phyloP scores from a whole-genome alignment of 2,329 filamentous ascomycete species.

The Elsinoe fawcettii region DNA sequence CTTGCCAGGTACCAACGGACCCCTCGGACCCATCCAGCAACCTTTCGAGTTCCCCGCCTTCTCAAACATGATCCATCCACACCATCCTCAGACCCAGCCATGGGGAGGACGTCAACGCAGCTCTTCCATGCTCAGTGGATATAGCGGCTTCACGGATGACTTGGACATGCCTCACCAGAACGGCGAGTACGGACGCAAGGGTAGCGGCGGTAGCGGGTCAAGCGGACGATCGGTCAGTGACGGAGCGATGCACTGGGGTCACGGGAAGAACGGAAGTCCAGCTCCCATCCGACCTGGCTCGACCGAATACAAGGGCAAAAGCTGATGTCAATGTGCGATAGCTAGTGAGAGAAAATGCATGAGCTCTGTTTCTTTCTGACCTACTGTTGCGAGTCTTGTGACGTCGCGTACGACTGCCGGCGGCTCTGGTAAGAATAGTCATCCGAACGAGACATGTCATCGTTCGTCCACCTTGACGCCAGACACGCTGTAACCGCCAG shows the following conservation, averaged over 20 bases:
- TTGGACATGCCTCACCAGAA: constrained; percentile 16
- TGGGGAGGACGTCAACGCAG: constrained; percentile 37
- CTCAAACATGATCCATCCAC: constrained; percentile 12
- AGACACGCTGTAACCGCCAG: constrained; percentile 4
- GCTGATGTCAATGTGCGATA: constrained; percentile 7
- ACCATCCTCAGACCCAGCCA: neutral
- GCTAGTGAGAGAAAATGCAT: constrained; percentile 8
- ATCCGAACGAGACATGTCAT: neutral
- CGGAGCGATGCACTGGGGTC: constrained; percentile 13
- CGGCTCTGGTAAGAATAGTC: neutral
- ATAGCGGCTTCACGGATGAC: constrained; percentile 44
- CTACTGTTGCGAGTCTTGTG: neutral
- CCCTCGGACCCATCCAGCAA: constrained; percentile 16
- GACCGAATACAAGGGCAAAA: constrained; percentile 12
- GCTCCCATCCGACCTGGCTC: constrained; percentile 11
- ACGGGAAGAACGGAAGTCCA: constrained; percentile 10
- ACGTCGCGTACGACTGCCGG: neutral
- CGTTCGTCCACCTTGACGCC: neutral
- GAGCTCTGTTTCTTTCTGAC: constrained; percentile 6
- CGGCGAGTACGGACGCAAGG: constrained; percentile 17
- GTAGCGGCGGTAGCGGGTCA: constrained; percentile 16
- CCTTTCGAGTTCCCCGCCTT: constrained; percentile 18
- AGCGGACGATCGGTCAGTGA: constrained; percentile 14
- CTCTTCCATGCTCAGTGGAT: constrained; percentile 46
- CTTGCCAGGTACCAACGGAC: constrained; percentile 44